Evolutionary conservation across 371 early-diverging fungal genomes (phyloP).

Genomic region (Basidiobolus heterosporus): DNA sequence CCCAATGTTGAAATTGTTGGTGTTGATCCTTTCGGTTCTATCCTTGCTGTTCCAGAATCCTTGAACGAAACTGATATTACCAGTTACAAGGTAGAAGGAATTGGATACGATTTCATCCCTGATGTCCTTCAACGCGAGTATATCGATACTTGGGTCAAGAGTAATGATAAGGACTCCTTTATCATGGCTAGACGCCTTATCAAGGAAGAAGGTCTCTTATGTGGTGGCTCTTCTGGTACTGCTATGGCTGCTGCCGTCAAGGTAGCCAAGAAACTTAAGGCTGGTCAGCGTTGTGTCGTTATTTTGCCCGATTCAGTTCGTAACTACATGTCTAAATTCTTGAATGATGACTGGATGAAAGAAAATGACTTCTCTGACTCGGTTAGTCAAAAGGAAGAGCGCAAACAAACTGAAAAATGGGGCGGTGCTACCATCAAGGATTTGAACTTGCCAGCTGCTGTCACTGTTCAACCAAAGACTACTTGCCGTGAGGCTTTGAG

Average conservation of each 20-base stretch:
- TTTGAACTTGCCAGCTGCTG: constrained; percentile 60
- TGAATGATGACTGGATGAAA: constrained; percentile 91
- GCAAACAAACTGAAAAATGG: constrained; percentile 45
- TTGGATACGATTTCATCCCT: constrained; percentile 95
- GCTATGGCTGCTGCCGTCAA: constrained; percentile 74
- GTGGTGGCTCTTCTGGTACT: constrained; percentile 87
- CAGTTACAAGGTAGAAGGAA: constrained; percentile 76
- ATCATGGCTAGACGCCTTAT: constrained; percentile 86
- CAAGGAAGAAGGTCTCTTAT: constrained; percentile 86
- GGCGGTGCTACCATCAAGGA: constrained; percentile 67
- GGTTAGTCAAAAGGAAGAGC: constrained; percentile 40
- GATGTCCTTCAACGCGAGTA: constrained; percentile 63
- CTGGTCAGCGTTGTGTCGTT: constrained; percentile 81
- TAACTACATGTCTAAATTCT: constrained; percentile 95
- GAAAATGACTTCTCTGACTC: constrained; percentile 51
- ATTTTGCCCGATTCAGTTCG: constrained; percentile 89
- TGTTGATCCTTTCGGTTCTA: constrained; percentile 86
- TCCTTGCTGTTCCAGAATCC: constrained; percentile 74
- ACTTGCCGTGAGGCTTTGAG: constrained; percentile 63
- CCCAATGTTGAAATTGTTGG: constrained; percentile 78
- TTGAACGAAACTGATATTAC: constrained; percentile 37
- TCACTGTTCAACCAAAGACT: constrained; percentile 46
- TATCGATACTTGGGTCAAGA: constrained; percentile 89
- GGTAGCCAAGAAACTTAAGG: constrained; percentile 65
- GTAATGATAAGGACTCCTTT: constrained; percentile 84